Evolutionary conservation across 768 basidiomycete species (phyloP), one percentile per base, ranked within the genome.

Genomic region (Omphalotus guepiniiformis): DNA sequence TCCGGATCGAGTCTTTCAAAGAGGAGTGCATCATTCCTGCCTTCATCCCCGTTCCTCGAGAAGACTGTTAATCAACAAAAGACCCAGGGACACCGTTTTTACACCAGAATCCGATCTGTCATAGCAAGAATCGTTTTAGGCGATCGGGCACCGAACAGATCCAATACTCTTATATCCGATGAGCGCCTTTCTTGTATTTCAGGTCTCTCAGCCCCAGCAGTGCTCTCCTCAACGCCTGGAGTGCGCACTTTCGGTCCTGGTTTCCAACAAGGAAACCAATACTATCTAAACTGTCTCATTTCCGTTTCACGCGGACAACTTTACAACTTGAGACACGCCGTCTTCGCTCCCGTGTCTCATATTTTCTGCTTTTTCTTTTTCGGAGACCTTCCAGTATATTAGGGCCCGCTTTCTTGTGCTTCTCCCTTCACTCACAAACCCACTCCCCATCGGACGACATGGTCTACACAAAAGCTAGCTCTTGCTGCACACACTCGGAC

Each of bases 261-360:
- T 18, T 25, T 23, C 27, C 23, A 26, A 36, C 35, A 21, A 35
- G n/a, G 23, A 37, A 45, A 21, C 23, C 18, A 25, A 16, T 36
- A n/a, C 21, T 29, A 21, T 29, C 42, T n/a, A n/a, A n/a, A n/a
- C n/a, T n/a, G n/a, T n/a, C n/a, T n/a, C 19, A 44, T 46, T 36
- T 46, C 44, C 44, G 44, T 37, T 18, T 11, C 32, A 46, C 32
- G 35, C 44, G 44, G 44, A 37, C 18, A n/a, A n/a, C n/a, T n/a
- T n/a, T n/a, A n/a, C n/a, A n/a, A n/a, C n/a, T n/a, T n/a, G n/a
- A n/a, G n/a, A n/a, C n/a, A n/a, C n/a, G n/a, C n/a, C n/a, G n/a
- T n/a, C n/a, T n/a, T n/a, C n/a, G n/a, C n/a, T n/a, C n/a, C n/a
- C n/a, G n/a, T n/a, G n/a, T n/a, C n/a, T n/a, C n/a, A n/a, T n/a